Conservation (phyloP, 257 asterid species). For the Salvia miltiorrhiza region DNA sequence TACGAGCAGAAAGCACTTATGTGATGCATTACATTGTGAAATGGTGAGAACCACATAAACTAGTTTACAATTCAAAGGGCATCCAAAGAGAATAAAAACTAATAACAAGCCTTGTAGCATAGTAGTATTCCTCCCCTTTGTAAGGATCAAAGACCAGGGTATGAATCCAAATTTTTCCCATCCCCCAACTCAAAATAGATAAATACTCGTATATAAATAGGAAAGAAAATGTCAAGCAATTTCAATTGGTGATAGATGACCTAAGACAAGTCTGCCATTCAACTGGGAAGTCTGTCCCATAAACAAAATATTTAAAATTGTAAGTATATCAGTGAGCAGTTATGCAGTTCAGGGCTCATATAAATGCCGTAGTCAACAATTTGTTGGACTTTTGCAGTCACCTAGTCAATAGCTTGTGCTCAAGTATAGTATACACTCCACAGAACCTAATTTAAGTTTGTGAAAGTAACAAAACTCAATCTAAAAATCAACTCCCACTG, state of each 20-base stretch:
- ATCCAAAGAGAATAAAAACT: neutral
- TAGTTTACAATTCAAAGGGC: neutral
- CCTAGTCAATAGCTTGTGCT: neutral
- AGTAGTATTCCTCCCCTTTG: neutral
- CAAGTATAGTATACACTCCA: neutral
- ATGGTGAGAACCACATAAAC: neutral
- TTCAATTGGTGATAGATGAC: no score
- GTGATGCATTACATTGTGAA: neutral
- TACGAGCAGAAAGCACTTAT: neutral
- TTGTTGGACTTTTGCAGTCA: neutral
- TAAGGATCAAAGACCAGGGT: neutral
- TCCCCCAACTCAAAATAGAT: neutral
- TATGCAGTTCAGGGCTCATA: neutral
- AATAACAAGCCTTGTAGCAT: neutral
- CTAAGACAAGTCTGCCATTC: no score
- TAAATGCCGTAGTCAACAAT: neutral
- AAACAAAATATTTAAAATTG: neutral
- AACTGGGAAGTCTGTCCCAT: neutral
- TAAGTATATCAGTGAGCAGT: neutral
- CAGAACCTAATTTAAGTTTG: neutral
- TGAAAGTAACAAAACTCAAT: neutral
- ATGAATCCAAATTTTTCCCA: neutral
- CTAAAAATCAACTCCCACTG: neutral
- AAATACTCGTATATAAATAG: no score
- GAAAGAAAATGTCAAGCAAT: neutral